These are phyloP conservation scores for Marasmius fiardii DNA, from an alignment of 1,284 basidiomycete species.

Conservation along the genomic window DNA sequence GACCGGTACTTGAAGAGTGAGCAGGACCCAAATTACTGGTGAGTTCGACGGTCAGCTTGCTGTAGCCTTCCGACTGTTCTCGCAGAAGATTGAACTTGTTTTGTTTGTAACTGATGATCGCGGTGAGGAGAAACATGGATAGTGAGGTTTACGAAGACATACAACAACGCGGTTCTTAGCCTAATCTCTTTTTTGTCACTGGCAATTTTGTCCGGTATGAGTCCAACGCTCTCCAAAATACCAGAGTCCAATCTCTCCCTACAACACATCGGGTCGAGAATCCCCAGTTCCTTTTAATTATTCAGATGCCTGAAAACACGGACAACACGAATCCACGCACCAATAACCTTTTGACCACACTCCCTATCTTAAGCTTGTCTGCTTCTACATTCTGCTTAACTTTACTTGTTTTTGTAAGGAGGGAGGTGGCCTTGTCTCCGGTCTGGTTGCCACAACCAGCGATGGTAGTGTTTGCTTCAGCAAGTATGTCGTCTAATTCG, in stretches of 20 bases:
- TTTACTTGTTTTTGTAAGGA: slow-evolving; percentile 36
- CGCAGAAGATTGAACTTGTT: slow-evolving; percentile 97
- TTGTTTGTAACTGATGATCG: slow-evolving; percentile 80
- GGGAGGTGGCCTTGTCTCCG: slow-evolving; percentile 8
- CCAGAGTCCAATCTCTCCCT: slow-evolving; percentile 69
- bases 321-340: slow-evolving; percentile 38
- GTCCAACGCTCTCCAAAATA: slow-evolving; percentile 55
- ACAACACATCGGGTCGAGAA: slow-evolving; percentile 58
- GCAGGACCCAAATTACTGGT: slow-evolving; percentile 76
- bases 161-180: slow-evolving; percentile 78
- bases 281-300: slow-evolving; percentile 41
- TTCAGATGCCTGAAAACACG: slow-evolving; percentile 7
- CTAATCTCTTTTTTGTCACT: slow-evolving; percentile 77
- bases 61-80: slow-evolving; percentile 97
- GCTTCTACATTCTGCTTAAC: slow-evolving; percentile 50
- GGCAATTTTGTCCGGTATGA: slow-evolving; percentile 58
- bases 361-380: slow-evolving; percentile 60
- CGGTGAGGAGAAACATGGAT: slow-evolving; percentile 3
- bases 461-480: slow-evolving; percentile 48
- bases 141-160: slow-evolving; percentile 28
- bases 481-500: slow-evolving; percentile 66
- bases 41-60: slow-evolving; percentile 85
- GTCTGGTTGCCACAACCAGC: slow-evolving; percentile 29
- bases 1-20: slow-evolving; percentile 57
- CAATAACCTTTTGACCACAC: slow-evolving; percentile 59